Evolutionary conservation across 352 stramenopile species (phyloP), one percentile per base, ranked within the genome.

Genomic region (Phytophthora aleatoria): DNA sequence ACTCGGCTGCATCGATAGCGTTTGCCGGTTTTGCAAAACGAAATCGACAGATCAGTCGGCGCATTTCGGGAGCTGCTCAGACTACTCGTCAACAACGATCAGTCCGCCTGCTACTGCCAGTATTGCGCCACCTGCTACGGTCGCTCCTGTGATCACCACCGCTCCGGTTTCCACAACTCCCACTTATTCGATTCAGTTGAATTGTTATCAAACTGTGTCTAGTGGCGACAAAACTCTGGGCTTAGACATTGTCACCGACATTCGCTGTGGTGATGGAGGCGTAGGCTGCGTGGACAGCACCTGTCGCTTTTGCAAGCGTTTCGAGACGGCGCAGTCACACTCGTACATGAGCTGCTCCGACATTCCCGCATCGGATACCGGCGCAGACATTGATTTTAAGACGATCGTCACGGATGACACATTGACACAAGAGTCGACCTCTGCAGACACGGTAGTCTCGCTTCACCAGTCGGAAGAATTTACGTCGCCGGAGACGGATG

Each of bases 301-400:
- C 31, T 79, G 71, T 30, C 67, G 71, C 28, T 63, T 72, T 28
- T 79, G 71, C 49, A 76, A 71, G 31, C 39, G 47, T 10, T 66
- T 68, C 12, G 63, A 73, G 11, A 71, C 71, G 12, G 16, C 49
- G 12, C 67, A 76, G 47, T 79, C 71, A 6, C 12, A 41, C 31
- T 53, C 44, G 10, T 77, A 64, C 49, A 52, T 60, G 50, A 65
- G 24, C 3, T 78, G 69, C 16, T 57, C 44, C 28, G 54, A 64
- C 13, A 69, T 74, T 10, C 52, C 56, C 16, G 49, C 57, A 3
- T 47, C 52, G 1, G 50, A 73, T 26, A 60, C 50, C 24, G 60
- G 67, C 3, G 50, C 61, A 15, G 67, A 75, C 28, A 71, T 78
- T 42, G 68, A 27, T 7, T 76, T 78, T 38, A 61, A 62, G 28